A percentile compares a stretch with the other conserved stretches of the same genome.
Evolutionary conservation across 2,329 filamentous ascomycete genomes (phyloP).

Genomic region (Claviceps purpurea): DNA sequence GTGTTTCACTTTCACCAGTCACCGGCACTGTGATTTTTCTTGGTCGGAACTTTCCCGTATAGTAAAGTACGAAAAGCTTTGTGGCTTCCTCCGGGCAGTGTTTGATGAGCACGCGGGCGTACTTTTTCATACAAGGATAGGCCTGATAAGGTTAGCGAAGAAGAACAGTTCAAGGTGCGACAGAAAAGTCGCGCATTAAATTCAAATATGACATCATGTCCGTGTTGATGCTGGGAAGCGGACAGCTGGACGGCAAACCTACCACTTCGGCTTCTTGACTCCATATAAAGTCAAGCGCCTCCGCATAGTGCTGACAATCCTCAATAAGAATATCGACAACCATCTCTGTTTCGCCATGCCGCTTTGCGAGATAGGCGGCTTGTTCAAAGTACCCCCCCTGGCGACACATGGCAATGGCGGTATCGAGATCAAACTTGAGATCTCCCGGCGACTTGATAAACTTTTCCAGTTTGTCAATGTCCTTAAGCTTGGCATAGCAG

Average conservation of each 20-base stretch:
- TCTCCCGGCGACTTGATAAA: constrained; percentile 95
- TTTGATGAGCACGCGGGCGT: constrained; percentile 78
- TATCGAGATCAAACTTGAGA: constrained; percentile 92
- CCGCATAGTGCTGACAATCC: constrained; percentile 78
- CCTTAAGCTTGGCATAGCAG: constrained; percentile 95
- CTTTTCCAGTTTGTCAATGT: constrained; percentile 87
- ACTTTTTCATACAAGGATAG: constrained; percentile 86
- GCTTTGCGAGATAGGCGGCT: constrained; percentile 85
- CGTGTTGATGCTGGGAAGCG: too few species aligned
- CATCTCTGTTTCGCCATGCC: constrained; percentile 84
- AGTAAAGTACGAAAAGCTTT: constrained; percentile 85
- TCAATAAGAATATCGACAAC: constrained; percentile 95
- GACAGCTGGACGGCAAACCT: constrained; percentile 19
- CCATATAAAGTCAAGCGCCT: constrained; percentile 86
- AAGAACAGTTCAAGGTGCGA: too few species aligned
- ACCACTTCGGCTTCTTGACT: constrained; percentile 67
- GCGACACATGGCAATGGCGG: constrained; percentile 91
- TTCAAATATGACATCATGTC: too few species aligned
- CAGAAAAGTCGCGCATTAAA: too few species aligned
- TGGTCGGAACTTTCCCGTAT: constrained; percentile 70
- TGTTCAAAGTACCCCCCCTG: constrained; percentile 96
- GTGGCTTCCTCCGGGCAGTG: constrained; percentile 75
- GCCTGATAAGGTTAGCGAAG: constrained; percentile 34
- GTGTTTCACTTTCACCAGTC: constrained; percentile 23
- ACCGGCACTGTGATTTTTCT: constrained; percentile 35